Percentiles rank a stretch among this genome's conserved stretches.
phyloP scores from a whole-genome alignment of 2,329 filamentous ascomycete genomes.

The Drechslerella stenobrocha region DNA sequence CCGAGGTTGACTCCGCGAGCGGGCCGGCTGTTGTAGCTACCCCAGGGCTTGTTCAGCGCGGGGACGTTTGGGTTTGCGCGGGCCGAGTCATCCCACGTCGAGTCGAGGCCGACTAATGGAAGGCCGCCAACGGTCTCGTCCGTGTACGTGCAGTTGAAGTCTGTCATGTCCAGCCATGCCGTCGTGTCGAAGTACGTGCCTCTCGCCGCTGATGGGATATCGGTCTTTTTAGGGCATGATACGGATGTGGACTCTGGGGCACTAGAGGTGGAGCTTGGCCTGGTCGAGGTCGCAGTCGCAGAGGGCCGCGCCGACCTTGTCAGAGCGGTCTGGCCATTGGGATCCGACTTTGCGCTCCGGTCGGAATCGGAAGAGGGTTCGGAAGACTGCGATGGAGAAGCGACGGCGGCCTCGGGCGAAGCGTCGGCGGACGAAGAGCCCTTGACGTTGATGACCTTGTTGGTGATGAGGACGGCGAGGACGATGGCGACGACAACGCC shows the following conservation, averaged over 20 bases:
- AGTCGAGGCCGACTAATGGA: slow-evolving; percentile 83
- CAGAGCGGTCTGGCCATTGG: too few species aligned
- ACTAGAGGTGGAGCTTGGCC: too few species aligned
- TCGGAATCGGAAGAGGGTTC: not conserved
- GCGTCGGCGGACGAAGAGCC: slow-evolving; percentile 7
- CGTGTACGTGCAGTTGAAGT: slow-evolving; percentile 95
- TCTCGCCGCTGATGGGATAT: slow-evolving; percentile 23
- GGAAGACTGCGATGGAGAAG: not conserved
- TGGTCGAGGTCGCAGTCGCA: slow-evolving; percentile 2
- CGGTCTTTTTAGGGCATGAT: slow-evolving; percentile 21
- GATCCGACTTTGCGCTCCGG: slow-evolving; percentile 6
- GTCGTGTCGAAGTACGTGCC: slow-evolving; percentile 84
- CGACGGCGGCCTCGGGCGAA: slow-evolving; percentile 14
- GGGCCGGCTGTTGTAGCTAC: slow-evolving; percentile 73
- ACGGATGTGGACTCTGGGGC: slow-evolving; percentile 10
- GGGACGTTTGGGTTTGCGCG: slow-evolving; percentile 81
- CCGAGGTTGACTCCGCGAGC: slow-evolving; percentile 90
- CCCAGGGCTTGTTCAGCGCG: slow-evolving; percentile 72
- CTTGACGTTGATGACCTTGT: slow-evolving; percentile 23
- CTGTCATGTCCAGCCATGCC: slow-evolving; percentile 83
- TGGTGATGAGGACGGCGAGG: slow-evolving; percentile 25
- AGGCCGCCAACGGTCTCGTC: slow-evolving; percentile 79
- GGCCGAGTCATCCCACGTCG: slow-evolving; percentile 79
- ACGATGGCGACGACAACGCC: slow-evolving; percentile 22
- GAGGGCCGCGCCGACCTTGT: not conserved